phyloP scores from a whole-genome alignment of 192 early-diverging fungal species.

The Linderina pennispora region DNA sequence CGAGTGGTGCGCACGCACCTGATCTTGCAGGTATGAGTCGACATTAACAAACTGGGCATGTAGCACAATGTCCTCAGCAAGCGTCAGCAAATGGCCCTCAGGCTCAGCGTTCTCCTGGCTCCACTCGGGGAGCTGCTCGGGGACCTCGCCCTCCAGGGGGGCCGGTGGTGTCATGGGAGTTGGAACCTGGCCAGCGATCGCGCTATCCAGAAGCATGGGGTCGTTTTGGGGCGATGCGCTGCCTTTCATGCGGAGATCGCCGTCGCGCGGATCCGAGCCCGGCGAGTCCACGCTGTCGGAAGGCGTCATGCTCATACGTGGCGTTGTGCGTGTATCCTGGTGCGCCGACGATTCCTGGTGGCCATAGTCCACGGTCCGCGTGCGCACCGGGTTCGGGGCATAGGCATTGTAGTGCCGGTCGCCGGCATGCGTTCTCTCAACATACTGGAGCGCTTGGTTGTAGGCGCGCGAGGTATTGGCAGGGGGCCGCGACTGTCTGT shows the following conservation, averaged over 20 bases:
- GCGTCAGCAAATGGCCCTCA: constrained; percentile 30
- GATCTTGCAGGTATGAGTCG: constrained; percentile 4
- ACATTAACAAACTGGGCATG: constrained; percentile 16
- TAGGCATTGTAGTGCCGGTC: too few relatives aligned
- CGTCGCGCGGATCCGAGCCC: too few relatives aligned
- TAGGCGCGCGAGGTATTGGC: too few relatives aligned
- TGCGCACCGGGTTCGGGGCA: too few relatives aligned
- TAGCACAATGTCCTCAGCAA: constrained; percentile 21
- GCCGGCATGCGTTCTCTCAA: too few relatives aligned
- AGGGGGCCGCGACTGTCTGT: too few relatives aligned
- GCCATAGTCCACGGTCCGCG: too few relatives aligned
- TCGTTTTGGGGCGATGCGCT: too few relatives aligned
- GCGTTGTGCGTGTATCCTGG: too few relatives aligned
- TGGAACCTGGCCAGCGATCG: not conserved
- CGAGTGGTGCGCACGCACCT: constrained; percentile 18
- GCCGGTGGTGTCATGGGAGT: not conserved
- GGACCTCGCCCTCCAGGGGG: constrained; percentile 14
- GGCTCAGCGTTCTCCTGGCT: constrained; percentile 6
- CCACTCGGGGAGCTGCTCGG: constrained; percentile 29
- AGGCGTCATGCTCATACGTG: not conserved
- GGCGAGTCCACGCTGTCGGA: not conserved
- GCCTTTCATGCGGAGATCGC: too few relatives aligned
- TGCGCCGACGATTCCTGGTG: too few relatives aligned
- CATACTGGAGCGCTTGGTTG: too few relatives aligned
- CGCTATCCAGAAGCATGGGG: not conserved